Evolutionary conservation across 305 asterid species (phyloP).

Genomic region (Salvia sclarea): DNA sequence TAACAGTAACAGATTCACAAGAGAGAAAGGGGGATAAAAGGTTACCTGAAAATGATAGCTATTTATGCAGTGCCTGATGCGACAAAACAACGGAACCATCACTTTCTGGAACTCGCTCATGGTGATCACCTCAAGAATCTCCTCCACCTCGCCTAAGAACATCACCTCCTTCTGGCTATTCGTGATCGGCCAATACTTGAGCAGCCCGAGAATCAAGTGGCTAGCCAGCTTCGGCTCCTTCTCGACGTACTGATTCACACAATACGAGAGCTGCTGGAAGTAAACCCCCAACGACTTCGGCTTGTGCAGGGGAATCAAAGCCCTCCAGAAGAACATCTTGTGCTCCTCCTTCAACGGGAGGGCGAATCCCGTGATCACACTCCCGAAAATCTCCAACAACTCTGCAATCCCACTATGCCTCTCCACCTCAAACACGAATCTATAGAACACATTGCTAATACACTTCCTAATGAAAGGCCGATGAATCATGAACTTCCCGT

Average conservation of each 20-base stretch:
- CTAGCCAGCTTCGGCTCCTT: slow-evolving; percentile 52
- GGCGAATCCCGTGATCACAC: slow-evolving; percentile 54
- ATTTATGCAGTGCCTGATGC: slow-evolving; percentile 47
- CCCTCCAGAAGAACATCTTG: slow-evolving; percentile 45
- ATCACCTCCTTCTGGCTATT: slow-evolving; percentile 58
- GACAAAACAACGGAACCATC: slow-evolving; percentile 50
- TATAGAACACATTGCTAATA: slow-evolving; percentile 47
- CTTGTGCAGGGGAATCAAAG: slow-evolving; percentile 49
- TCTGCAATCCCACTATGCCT: slow-evolving; percentile 52
- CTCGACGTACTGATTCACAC: slow-evolving; percentile 50
- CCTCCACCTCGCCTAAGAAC: slow-evolving; percentile 55
- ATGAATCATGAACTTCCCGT: slow-evolving; percentile 56
- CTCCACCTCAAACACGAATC: slow-evolving; percentile 50
- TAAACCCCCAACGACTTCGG: slow-evolving; percentile 53
- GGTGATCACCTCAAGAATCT: slow-evolving; percentile 48
- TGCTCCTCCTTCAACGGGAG: slow-evolving; percentile 58
- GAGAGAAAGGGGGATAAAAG: background rate
- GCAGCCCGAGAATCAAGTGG: slow-evolving; percentile 43
- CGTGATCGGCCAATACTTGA: slow-evolving; percentile 54
- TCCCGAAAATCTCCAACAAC: slow-evolving; percentile 53
- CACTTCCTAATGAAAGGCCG: slow-evolving; percentile 47
- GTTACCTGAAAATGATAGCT: slow-evolving; percentile 56
- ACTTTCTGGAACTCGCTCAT: slow-evolving; percentile 51
- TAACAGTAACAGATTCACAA: background rate
- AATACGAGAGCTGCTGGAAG: slow-evolving; percentile 56